Evolutionary conservation across 495 filamentous ascomycete species (phyloP).

Genomic region (Penicilliopsis zonata): DNA sequence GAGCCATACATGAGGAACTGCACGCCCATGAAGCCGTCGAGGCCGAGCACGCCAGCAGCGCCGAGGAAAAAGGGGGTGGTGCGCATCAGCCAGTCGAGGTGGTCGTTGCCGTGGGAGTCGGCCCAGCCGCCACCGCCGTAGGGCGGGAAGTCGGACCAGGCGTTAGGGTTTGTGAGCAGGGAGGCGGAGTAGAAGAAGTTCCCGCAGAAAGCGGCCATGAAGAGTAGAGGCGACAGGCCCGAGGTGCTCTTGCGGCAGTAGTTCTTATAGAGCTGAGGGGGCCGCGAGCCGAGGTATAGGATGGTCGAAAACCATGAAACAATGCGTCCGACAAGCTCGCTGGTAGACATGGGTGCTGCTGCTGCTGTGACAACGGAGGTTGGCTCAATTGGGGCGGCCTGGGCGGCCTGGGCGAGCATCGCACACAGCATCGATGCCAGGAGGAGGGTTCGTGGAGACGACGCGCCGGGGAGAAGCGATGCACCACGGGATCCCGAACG

Average conservation of each 20-base stretch:
- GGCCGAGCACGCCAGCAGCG: conserved; percentile 52
- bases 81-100: conserved; percentile 43
- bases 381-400: conserved; percentile 11
- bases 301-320: conserved; percentile 55
- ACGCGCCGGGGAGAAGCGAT: conserved; percentile 18
- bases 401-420: conserved; percentile 30
- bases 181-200: conserved; percentile 64
- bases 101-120: conserved; percentile 43
- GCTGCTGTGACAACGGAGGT: conserved; percentile 6
- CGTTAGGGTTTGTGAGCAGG: conserved; percentile 54
- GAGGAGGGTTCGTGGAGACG: conserved; percentile 32
- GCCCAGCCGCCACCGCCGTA: conserved; percentile 60
- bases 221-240: conserved; percentile 56
- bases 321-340: conserved; percentile 41
- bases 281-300: conserved; percentile 57
- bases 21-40: conserved; percentile 54
- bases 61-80: conserved; percentile 62
- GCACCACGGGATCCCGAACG: conserved; percentile 13
- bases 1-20: conserved; percentile 53
- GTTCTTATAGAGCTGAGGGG: conserved; percentile 64
- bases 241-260: conserved; percentile 52
- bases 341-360: conserved; percentile 13
- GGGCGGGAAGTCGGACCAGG: conserved; percentile 46
- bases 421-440: conserved; percentile 35
- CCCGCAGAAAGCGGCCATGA: conserved; percentile 59